phyloP scores from a whole-genome alignment of 1,139 yeast genomes.

The Geotrichum carabidarum region DNA sequence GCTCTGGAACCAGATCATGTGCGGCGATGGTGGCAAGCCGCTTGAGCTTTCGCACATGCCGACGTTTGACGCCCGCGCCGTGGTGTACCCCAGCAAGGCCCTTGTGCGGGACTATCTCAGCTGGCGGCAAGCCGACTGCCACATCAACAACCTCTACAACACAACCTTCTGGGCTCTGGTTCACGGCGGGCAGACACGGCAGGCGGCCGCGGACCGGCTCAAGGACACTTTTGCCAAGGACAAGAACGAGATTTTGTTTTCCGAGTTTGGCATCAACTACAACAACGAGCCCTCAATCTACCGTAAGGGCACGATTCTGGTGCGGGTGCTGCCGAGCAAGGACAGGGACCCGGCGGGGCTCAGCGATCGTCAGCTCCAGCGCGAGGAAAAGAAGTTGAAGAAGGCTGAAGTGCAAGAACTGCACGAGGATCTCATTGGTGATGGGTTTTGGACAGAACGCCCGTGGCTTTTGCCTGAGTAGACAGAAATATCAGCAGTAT shows the following conservation, averaged over 20 bases:
- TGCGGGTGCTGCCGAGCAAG: slow-evolving; percentile 45
- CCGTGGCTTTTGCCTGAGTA: slow-evolving; percentile 19
- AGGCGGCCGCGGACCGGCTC: slow-evolving; percentile 70
- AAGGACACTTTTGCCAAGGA: slow-evolving; percentile 74
- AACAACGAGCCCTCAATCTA: slow-evolving; percentile 84
- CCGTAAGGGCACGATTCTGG: slow-evolving; percentile 76
- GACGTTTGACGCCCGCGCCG: slow-evolving; percentile 87
- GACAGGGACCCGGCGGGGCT: slow-evolving; percentile 23
- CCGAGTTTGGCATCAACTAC: slow-evolving; percentile 76
- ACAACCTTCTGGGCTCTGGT: slow-evolving; percentile 91
- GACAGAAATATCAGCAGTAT: not conserved
- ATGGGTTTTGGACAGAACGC: slow-evolving; percentile 30
- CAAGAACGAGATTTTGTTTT: slow-evolving; percentile 79
- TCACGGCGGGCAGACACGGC: slow-evolving; percentile 63
- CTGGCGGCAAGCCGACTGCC: slow-evolving; percentile 98
- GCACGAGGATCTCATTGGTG: slow-evolving; percentile 41
- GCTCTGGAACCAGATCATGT: slow-evolving; percentile 47
- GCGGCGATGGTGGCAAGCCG: slow-evolving; percentile 26
- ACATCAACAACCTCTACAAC: slow-evolving; percentile 87
- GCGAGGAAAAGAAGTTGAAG: slow-evolving; percentile 46
- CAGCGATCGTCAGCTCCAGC: slow-evolving; percentile 47
- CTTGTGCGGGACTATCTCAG: slow-evolving; percentile 73
- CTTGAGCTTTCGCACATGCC: slow-evolving; percentile 52
- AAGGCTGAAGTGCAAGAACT: slow-evolving; percentile 46
- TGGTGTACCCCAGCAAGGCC: slow-evolving; percentile 64